A percentile compares a stretch with the other conserved stretches of the same genome.
Evolutionary conservation across 1,139 yeast genomes (phyloP).

Genomic region (Lodderomyces theae): DNA sequence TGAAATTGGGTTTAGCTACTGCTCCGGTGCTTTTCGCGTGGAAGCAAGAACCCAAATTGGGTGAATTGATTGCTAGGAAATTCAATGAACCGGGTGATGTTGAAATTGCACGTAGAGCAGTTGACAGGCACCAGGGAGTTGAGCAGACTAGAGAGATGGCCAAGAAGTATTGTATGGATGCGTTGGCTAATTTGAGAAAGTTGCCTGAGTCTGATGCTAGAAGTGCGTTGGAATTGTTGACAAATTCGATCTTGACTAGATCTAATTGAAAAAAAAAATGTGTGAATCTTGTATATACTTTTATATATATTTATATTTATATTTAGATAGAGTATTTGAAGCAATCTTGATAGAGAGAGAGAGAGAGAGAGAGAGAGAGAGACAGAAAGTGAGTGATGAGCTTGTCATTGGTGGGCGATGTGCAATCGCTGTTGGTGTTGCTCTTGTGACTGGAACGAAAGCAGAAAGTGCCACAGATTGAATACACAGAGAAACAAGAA

Average conservation of each 20-base stretch:
- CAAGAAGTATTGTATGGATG: constrained; percentile 68
- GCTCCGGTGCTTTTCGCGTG: constrained; percentile 96
- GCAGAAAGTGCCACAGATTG: no score
- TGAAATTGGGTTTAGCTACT: constrained; percentile 91
- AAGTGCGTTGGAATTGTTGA: constrained; percentile 80
- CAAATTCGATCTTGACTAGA: constrained; percentile 82
- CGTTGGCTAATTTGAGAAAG: constrained; percentile 64
- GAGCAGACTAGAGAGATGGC: constrained; percentile 78
- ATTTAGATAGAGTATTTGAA: neutral
- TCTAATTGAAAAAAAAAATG: constrained; percentile 51
- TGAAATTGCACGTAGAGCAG: constrained; percentile 72
- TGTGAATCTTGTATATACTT: constrained; percentile 7
- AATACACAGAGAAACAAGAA: no score
- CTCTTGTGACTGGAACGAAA: no score
- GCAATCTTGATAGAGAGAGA: neutral
- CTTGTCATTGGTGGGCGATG: no score
- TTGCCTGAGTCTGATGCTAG: constrained; percentile 89
- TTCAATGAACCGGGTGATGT: constrained; percentile 82
- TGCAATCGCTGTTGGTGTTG: no score
- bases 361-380: no score
- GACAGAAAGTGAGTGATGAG: no score
- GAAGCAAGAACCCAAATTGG: constrained; percentile 82
- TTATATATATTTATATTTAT: neutral
- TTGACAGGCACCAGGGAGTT: constrained; percentile 69
- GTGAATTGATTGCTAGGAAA: constrained; percentile 78